Conservation (phyloP, 1,284 basidiomycete species). For the Trametes sp. region DNA sequence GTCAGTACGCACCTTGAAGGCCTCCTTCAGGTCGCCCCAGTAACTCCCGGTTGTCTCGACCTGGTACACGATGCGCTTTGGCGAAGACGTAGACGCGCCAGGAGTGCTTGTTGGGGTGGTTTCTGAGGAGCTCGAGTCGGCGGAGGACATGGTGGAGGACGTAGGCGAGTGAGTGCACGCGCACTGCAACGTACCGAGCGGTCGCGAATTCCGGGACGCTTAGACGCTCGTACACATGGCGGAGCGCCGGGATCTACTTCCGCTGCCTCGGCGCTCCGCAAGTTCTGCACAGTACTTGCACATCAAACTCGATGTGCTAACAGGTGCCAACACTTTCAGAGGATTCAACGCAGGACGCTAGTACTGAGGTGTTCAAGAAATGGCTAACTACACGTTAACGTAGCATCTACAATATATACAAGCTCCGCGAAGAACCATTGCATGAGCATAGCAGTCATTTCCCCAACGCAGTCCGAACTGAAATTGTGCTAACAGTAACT, state of each 20-base stretch:
- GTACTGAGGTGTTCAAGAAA: no score
- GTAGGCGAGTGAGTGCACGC: not conserved
- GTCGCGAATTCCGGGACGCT: not conserved
- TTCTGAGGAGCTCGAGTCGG: not conserved
- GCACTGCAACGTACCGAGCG: not conserved
- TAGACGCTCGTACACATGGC: not conserved
- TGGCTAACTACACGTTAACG: no score
- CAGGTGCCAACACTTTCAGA: no score
- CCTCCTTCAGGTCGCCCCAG: conserved; percentile 52
- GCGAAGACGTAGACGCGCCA: conserved; percentile 11
- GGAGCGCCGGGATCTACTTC: not conserved
- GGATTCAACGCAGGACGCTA: no score
- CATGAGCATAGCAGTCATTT: no score
- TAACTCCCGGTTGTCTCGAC: conserved; percentile 53
- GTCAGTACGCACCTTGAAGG: conserved; percentile 49
- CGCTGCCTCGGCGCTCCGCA: conserved; percentile 12
- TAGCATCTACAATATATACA: no score
- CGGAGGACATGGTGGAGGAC: conserved; percentile 12
- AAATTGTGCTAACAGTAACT: no score
- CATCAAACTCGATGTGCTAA: not conserved
- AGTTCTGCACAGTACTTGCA: not conserved
- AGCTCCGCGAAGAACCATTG: no score
- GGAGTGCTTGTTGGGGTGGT: not conserved
- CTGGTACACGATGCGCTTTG: conserved; percentile 46
- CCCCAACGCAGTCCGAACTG: no score